A percentile compares a stretch with the other conserved stretches of the same genome.
phyloP scores from a whole-genome alignment of 495 filamentous ascomycete genomes.

The Penicillium coffeae region DNA sequence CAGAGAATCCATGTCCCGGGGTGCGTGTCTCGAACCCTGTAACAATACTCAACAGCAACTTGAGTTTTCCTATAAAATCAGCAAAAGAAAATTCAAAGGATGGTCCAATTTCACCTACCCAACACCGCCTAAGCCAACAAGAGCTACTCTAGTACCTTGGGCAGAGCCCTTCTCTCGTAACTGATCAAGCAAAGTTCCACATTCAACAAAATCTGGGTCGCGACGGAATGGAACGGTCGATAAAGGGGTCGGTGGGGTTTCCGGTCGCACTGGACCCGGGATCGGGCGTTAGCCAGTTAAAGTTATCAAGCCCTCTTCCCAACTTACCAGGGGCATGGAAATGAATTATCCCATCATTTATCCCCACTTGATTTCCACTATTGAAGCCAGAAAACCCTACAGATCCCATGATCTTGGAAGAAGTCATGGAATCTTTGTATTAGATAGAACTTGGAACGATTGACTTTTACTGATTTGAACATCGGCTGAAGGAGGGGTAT shows the following conservation, averaged over 20 bases:
- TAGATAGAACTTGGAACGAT: too few relatives aligned
- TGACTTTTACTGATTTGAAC: too few relatives aligned
- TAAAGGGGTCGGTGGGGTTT: slow-evolving; percentile 4
- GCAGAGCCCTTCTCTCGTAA: slow-evolving; percentile 1
- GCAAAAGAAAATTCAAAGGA: neutral
- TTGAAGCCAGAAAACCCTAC: too few relatives aligned
- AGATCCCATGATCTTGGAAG: too few relatives aligned
- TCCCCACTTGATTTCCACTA: too few relatives aligned
- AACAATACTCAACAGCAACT: slow-evolving; percentile 38
- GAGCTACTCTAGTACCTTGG: slow-evolving; percentile 3
- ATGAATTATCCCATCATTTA: too few relatives aligned
- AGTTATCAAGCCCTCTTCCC: too few relatives aligned
- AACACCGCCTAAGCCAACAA: slow-evolving; percentile 3
- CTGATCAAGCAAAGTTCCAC: slow-evolving; percentile 2
- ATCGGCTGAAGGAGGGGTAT: too few relatives aligned
- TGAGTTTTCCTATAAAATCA: slow-evolving; percentile 30
- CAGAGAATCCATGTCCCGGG: slow-evolving; percentile 49
- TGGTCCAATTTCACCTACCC: neutral
- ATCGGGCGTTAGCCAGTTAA: too few relatives aligned
- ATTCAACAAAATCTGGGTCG: slow-evolving; percentile 6
- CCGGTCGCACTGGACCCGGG: slow-evolving; percentile 1
- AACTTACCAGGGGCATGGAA: too few relatives aligned
- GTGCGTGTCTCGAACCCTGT: slow-evolving; percentile 31
- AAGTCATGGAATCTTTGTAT: too few relatives aligned
- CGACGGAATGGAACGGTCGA: slow-evolving; percentile 6